Conservation (phyloP, 2,329 filamentous ascomycete species). For the Cercospora sesami region DNA sequence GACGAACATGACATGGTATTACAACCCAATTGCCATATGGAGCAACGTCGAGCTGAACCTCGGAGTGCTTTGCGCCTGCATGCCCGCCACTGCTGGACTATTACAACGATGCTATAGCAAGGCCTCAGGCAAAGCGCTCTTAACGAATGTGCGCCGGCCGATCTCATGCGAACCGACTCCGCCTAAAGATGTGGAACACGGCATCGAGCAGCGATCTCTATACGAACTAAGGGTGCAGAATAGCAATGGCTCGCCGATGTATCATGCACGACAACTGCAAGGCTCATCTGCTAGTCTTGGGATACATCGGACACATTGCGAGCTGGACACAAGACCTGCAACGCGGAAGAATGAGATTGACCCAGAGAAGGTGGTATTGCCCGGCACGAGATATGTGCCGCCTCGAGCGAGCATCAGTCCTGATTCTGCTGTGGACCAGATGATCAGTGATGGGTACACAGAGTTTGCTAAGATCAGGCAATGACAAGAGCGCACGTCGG, state of each 20-base stretch:
- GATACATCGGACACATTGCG: conserved; percentile 1
- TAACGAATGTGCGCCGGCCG: conserved; percentile 12
- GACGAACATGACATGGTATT: conserved; percentile 26
- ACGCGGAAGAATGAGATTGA: conserved; percentile 6
- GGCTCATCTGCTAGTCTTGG: conserved; percentile 2
- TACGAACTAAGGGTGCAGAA: conserved; percentile 18
- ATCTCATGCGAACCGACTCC: conserved; percentile 6
- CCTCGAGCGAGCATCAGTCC: conserved; percentile 7
- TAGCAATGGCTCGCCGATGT: conserved; percentile 6
- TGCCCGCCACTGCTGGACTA: conserved; percentile 28
- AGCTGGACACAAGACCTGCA: conserved; percentile 7
- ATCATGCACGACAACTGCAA: conserved; percentile 3
- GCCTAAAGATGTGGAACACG: conserved; percentile 11
- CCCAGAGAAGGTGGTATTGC: not conserved
- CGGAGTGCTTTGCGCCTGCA: conserved; percentile 31
- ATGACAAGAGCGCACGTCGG: not conserved
- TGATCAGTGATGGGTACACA: conserved; percentile 23
- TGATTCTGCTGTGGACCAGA: conserved; percentile 16
- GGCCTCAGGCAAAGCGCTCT: conserved; percentile 20
- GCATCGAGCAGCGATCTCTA: conserved; percentile 4
- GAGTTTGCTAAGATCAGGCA: conserved; percentile 22
- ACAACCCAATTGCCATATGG: conserved; percentile 29
- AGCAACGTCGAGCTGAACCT: conserved; percentile 28
- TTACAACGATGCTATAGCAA: conserved; percentile 21
- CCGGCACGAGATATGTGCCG: conserved; percentile 2